phyloP scores from a whole-genome alignment of 495 filamentous ascomycete species.

The Podospora tetraspora region DNA sequence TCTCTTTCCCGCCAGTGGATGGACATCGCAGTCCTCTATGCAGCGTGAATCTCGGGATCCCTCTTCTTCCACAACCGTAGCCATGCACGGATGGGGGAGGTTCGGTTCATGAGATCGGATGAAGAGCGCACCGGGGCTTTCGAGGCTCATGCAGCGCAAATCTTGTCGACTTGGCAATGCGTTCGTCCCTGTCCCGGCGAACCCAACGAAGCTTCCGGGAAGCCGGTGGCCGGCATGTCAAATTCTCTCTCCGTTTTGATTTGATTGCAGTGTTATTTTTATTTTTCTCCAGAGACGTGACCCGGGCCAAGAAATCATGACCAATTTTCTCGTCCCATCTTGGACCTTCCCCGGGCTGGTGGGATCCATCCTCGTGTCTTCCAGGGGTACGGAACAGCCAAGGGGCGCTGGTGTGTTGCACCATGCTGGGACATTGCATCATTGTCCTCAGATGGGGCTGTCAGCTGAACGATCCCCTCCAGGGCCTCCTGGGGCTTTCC shows the following conservation, averaged over 20 bases:
- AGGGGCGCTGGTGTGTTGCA: neutral
- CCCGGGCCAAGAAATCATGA: neutral
- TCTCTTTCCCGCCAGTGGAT: too few species aligned
- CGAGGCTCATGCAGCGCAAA: constrained; percentile 1
- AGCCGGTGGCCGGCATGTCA: neutral
- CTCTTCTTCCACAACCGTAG: neutral
- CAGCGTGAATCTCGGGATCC: neutral
- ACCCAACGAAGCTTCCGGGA: neutral
- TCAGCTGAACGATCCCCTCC: constrained; percentile 5
- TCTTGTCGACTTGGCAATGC: constrained; percentile 1
- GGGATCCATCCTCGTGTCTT: neutral
- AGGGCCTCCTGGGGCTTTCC: neutral
- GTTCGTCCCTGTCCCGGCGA: neutral
- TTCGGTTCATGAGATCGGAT: neutral
- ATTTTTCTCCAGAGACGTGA: neutral
- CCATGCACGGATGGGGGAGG: neutral
- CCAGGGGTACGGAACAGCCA: neutral
- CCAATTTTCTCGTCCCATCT: neutral
- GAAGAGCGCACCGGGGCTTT: neutral
- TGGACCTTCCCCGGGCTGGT: neutral
- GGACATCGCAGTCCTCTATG: neutral
- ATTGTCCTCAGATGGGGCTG: neutral
- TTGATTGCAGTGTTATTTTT: neutral
- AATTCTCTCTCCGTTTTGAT: neutral
- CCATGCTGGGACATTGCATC: constrained; percentile 2